Evolutionary conservation across 129 eudicot genomes (phyloP), one percentile per base, ranked within the genome.

Genomic region (Artemisia tridentata): DNA sequence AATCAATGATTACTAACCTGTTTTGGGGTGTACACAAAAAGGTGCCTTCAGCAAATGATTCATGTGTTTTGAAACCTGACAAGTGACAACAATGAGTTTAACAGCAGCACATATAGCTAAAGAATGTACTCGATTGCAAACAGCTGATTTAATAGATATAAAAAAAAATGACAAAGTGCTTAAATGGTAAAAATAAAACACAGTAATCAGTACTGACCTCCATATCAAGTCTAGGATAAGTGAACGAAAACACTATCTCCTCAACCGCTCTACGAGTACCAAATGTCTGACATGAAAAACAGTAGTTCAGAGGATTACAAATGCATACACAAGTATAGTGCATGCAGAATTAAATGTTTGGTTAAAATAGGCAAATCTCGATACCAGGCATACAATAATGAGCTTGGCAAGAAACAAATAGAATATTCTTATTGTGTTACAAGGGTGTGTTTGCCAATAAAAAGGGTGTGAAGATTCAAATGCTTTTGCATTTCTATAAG

Each of bases 31-130:
- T 69, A 90, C 74, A 51, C 97, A 95, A 63, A 95, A 95, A 25
- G 99, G 99, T 74, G 99, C 92, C 85, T 95, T 95, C 74, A 95
- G 87, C 81, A 95, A 84, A 78, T 95, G 97, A 77, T 87, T 95
- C 96, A 88, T 95, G 80, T 85, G 97, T 79, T 87, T 95, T 67
- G 99, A 85, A 47, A 95, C 99, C 99, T 95, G 91, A 69, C 41
- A 75, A 16, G 20, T 54, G 62, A 63, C 47, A n/a, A 57, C 67
- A 50, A 57, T 73, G 27, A 78, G 68, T 62, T 34, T 23, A 15
- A 11, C 45, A n/a, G 7, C 11, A 65, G 18, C 19, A 34, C 8
- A 20, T 48, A 20, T 65, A 31, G 11, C 18, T 45, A 2, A 20
- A 47, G 11, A 12, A 59, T 23, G 67, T 76, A 59, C 17, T 38